A percentile compares a stretch with the other conserved stretches of the same genome.
phyloP scores from a whole-genome alignment of 2,329 filamentous ascomycete genomes.

The Cordyceps militaris region DNA sequence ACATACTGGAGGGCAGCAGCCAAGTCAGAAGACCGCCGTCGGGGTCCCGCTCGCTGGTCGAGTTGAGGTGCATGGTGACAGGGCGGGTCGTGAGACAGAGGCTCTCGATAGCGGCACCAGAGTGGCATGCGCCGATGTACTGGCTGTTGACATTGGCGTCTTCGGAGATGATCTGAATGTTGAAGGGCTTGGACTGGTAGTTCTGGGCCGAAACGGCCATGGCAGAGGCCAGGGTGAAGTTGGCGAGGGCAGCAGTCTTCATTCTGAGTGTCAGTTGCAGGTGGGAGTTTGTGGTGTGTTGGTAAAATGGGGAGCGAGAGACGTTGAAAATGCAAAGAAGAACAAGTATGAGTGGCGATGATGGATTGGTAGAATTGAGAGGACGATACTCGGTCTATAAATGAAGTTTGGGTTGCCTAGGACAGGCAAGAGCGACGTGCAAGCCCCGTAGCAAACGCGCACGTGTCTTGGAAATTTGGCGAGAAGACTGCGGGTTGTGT shows the following conservation, averaged over 20 bases:
- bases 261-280: constrained; percentile 3
- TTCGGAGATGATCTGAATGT: constrained; percentile 1
- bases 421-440: not conserved
- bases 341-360: not conserved
- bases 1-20: constrained; percentile 9
- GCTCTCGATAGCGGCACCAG: constrained; percentile 10
- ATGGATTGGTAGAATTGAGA: not conserved
- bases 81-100: not conserved
- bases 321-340: not conserved
- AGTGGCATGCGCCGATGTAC: constrained; percentile 11
- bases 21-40: constrained; percentile 7
- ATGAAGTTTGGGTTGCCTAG: not conserved
- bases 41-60: not conserved
- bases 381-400: not conserved
- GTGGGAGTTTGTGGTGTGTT: not conserved
- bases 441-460: not conserved
- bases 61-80: constrained; percentile 12
- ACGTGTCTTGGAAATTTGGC: not conserved
- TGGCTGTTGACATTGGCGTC: not conserved
- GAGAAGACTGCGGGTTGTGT: too few species aligned
- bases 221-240: constrained; percentile 5
- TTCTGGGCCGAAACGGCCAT: not conserved
- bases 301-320: too few species aligned
- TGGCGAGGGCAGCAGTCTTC: constrained; percentile 6
- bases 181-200: constrained; percentile 10